These are phyloP conservation scores for Aechmea fasciata DNA, from an alignment of 176 grass and related monocot species.

Conservation along the genomic window DNA sequence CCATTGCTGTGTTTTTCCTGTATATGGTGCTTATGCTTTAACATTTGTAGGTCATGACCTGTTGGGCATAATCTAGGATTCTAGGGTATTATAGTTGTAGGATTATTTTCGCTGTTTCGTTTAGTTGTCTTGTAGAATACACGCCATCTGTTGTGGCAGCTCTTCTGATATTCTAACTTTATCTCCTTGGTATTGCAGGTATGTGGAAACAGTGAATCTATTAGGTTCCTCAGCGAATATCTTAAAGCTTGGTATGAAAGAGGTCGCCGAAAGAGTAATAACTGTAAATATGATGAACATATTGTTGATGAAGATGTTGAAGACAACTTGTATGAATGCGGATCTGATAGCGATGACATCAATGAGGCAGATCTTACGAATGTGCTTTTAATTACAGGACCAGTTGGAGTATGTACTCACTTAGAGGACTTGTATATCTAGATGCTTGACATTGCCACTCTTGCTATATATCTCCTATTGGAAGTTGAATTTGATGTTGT, in stretches of 20 bases:
- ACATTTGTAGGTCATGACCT: background rate
- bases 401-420: constrained; percentile 60
- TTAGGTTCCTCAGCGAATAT: constrained; percentile 67
- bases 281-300: constrained; percentile 15
- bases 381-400: constrained; percentile 93
- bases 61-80: background rate
- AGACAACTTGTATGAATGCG: constrained; percentile 40
- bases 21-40: background rate
- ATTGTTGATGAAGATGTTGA: constrained; percentile 35
- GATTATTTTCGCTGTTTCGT: background rate
- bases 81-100: background rate
- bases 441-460: background rate
- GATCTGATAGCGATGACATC: constrained; percentile 52
- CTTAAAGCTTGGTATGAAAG: constrained; percentile 74
- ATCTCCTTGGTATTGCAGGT: constrained; percentile 49
- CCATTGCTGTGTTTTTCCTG: constrained; percentile 16
- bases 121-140: background rate
- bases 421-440: background rate
- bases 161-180: constrained; percentile 8
- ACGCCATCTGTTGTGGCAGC: constrained; percentile 14
- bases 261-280: constrained; percentile 41
- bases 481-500: background rate
- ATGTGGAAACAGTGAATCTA: constrained; percentile 64
- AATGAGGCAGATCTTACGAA: constrained; percentile 41
- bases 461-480: background rate